phyloP scores from a whole-genome alignment of 1,139 yeast genomes.

The Hansenula sp. region DNA sequence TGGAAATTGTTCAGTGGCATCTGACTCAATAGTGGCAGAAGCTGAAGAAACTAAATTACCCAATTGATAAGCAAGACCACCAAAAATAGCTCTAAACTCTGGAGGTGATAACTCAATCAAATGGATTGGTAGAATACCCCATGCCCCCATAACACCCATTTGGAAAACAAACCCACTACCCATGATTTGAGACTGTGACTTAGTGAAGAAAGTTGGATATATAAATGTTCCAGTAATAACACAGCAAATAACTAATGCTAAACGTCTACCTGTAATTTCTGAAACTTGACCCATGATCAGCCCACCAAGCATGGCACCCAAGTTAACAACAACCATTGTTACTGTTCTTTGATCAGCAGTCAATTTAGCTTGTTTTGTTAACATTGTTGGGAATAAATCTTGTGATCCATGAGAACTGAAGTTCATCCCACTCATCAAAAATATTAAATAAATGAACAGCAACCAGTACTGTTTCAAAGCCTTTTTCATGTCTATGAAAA shows the following conservation, averaged over 20 bases:
- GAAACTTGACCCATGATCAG: slow-evolving; percentile 41
- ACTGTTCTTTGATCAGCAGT: slow-evolving; percentile 37
- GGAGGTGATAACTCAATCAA: slow-evolving; percentile 54
- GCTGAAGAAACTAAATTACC: slow-evolving; percentile 60
- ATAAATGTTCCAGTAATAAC: slow-evolving; percentile 47
- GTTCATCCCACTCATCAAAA: slow-evolving; percentile 46
- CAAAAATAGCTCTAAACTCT: slow-evolving; percentile 46
- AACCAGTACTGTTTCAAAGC: slow-evolving; percentile 36
- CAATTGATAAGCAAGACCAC: slow-evolving; percentile 52
- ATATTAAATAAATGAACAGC: slow-evolving; percentile 38
- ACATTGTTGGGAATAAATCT: slow-evolving; percentile 48
- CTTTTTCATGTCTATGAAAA: slow-evolving; percentile 6
- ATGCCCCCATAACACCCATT: slow-evolving; percentile 62
- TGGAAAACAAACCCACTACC: slow-evolving; percentile 79
- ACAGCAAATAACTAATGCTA: slow-evolving; percentile 40
- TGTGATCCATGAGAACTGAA: slow-evolving; percentile 55
- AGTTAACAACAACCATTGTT: slow-evolving; percentile 41
- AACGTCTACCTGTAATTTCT: slow-evolving; percentile 44
- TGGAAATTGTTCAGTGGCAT: slow-evolving; percentile 22
- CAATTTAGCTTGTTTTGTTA: slow-evolving; percentile 36
- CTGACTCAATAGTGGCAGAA: slow-evolving; percentile 52
- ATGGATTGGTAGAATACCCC: slow-evolving; percentile 54
- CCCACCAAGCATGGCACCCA: slow-evolving; percentile 52
- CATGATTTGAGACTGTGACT: slow-evolving; percentile 48
- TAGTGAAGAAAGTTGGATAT: slow-evolving; percentile 48